Percentiles rank a stretch among this genome's conserved stretches.
Evolutionary conservation across 2,329 filamentous ascomycete species (phyloP).

Genomic region (Colletotrichum phormii): DNA sequence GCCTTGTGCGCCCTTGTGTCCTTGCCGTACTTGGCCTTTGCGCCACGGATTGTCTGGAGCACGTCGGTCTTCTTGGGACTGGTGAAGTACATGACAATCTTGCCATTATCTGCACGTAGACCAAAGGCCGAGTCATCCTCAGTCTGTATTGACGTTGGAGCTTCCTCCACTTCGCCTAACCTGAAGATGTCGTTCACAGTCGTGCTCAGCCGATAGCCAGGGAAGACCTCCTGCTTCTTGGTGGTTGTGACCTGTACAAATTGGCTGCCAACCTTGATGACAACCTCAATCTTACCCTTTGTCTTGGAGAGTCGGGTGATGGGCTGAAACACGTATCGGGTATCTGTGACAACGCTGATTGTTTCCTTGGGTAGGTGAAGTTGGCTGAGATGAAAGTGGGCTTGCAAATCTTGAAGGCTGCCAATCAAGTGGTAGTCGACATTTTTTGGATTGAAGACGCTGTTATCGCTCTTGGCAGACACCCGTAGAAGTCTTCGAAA

Average conservation of each 20-base stretch:
- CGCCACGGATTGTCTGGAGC: slow-evolving; percentile 70
- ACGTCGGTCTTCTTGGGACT: slow-evolving; percentile 73
- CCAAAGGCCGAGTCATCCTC: slow-evolving; percentile 77
- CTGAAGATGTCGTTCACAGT: slow-evolving; percentile 79
- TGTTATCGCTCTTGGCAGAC: slow-evolving; percentile 69
- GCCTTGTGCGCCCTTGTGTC: slow-evolving; percentile 70
- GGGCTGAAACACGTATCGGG: slow-evolving; percentile 73
- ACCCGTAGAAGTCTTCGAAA: slow-evolving; percentile 73
- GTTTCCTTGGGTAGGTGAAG: slow-evolving; percentile 77
- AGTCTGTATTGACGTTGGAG: slow-evolving; percentile 71
- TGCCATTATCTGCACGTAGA: slow-evolving; percentile 74
- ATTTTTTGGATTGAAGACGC: slow-evolving; percentile 74
- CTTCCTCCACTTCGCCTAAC: slow-evolving; percentile 75
- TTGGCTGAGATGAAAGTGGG: slow-evolving; percentile 75
- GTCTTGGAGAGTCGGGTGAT: slow-evolving; percentile 75
- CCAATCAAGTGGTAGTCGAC: slow-evolving; percentile 75
- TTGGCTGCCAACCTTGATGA: slow-evolving; percentile 76
- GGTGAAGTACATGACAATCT: slow-evolving; percentile 79
- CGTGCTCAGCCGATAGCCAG: slow-evolving; percentile 70
- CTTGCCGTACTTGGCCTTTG: slow-evolving; percentile 74
- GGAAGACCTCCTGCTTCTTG: slow-evolving; percentile 76
- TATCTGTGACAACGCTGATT: slow-evolving; percentile 75
- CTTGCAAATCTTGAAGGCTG: slow-evolving; percentile 73
- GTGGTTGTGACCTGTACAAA: slow-evolving; percentile 77
- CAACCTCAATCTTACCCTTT: slow-evolving; percentile 77